Evolutionary conservation across 805 yeast species (phyloP), one percentile per base, ranked within the genome.

Genomic region (Priceomyces haplophilus): DNA sequence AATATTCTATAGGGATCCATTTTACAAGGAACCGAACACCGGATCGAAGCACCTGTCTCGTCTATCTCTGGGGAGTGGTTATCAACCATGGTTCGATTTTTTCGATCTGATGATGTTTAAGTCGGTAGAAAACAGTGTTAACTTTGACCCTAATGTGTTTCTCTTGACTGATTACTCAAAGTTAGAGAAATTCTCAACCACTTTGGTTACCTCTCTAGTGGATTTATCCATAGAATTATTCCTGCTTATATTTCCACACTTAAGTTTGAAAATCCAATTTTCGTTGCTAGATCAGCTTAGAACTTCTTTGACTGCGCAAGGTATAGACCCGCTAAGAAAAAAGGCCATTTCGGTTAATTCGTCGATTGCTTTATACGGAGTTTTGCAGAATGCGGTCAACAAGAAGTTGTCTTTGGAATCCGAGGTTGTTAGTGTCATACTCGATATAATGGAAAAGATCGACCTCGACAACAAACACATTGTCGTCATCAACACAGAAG

Each of bases 261-360:
- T 91, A 50, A 79, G 90, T 6, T 64, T 79, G 3, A 86, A 88
- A 47, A 85, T 93, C 41, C 97, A 91, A 55, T 82, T 84, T 44
- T 88, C 97, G 1, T 72, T 93, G n/a, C 62, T 93, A 16, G 97
- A 91, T 54, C 86, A 82, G 41, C 62, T 93, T 47, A 75, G 89
- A 49, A 69, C 83, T 3, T 60, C 72, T 1, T 44, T 76, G 37
- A 69, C 78, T 21, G 63, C 72, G 23, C 53, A 64, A 48, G 40
- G 55, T 0, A 42, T 55, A 11, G 70, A 66, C 42, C 64, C 69
- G 0, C 46, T 66, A 19, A 51, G 76, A 27, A 45, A 46, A 13
- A 56, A 56, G 37, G 86, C 90, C 0, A 69, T 84, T 7, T 61
- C 74, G 1, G 68, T 83, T 3, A 90, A 90, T 54, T 59, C 78